These are phyloP conservation scores for Yamadazyma friedrichii DNA, from an alignment of 1,139 yeast genomes.

Conservation along the genomic window DNA sequence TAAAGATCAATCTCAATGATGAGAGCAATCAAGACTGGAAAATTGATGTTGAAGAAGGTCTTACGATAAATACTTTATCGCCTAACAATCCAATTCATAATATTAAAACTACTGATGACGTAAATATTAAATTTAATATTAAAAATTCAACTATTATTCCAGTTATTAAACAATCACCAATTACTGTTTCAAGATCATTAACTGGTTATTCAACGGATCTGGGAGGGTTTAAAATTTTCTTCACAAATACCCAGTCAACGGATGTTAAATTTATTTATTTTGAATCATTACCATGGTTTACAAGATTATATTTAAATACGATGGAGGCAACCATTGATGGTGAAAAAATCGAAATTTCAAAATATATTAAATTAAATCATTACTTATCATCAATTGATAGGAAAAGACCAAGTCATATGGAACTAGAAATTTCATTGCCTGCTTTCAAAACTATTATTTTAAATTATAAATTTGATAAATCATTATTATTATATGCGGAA, in stretches of 20 bases:
- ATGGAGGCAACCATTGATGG: slow-evolving; percentile 27
- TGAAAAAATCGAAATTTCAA: slow-evolving; percentile 16
- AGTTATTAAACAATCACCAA: slow-evolving; percentile 53
- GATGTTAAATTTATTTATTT: slow-evolving; percentile 59
- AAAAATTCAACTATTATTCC: slow-evolving; percentile 32
- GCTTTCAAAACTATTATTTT: slow-evolving; percentile 60
- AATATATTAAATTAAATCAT: slow-evolving; percentile 48
- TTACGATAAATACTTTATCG: slow-evolving; percentile 10
- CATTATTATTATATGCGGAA: slow-evolving; percentile 79
- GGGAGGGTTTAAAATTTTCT: slow-evolving; percentile 83
- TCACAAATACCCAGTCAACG: slow-evolving; percentile 51
- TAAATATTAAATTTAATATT: slow-evolving; percentile 21
- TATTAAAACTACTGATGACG: slow-evolving; percentile 11
- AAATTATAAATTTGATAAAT: slow-evolving; percentile 82
- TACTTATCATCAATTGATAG: slow-evolving; percentile 83
- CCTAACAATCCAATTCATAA: slow-evolving; percentile 10
- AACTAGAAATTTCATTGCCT: slow-evolving; percentile 64
- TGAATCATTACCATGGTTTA: slow-evolving; percentile 92
- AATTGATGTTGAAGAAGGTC: slow-evolving; percentile 24
- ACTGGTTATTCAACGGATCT: slow-evolving; percentile 90
- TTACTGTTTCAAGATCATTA: slow-evolving; percentile 76
- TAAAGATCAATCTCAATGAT: slow-evolving; percentile 39
- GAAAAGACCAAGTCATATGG: slow-evolving; percentile 79
- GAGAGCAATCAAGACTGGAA: slow-evolving; percentile 47
- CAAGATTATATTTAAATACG: slow-evolving; percentile 79